Evolutionary conservation across 106 monocot species (phyloP).

Genomic region (Amphibolis antarctica): DNA sequence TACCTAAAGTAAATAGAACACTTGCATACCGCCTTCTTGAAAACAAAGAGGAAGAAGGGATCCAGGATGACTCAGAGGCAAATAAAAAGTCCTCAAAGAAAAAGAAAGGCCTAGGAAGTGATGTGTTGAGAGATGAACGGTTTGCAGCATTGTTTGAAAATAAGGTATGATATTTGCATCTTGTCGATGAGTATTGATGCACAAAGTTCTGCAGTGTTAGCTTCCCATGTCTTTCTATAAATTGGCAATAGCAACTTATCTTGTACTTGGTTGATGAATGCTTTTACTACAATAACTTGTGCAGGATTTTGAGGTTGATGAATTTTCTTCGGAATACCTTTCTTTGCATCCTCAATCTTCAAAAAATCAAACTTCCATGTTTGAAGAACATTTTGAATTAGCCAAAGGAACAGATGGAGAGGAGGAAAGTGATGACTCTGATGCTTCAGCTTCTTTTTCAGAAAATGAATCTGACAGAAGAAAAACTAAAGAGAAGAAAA

Average conservation of each 20-base stretch:
- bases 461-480: constrained; percentile 27
- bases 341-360: constrained; percentile 54
- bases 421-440: constrained; percentile 19
- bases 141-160: constrained; percentile 69
- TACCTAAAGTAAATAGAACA: constrained; percentile 77
- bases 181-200: too few species aligned
- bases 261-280: not conserved
- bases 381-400: constrained; percentile 80
- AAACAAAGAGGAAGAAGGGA: constrained; percentile 41
- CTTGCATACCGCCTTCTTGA: constrained; percentile 54
- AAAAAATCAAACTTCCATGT: constrained; percentile 34
- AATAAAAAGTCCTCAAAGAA: constrained; percentile 56
- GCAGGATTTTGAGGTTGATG: constrained; percentile 84
- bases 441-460: constrained; percentile 26
- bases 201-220: too few species aligned
- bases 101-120: constrained; percentile 41
- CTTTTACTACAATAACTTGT: not conserved
- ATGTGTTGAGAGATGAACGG: constrained; percentile 60
- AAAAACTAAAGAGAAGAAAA: constrained; percentile 11
- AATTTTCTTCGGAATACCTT: constrained; percentile 56
- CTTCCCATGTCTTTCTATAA: too few species aligned
- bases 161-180: constrained; percentile 27
- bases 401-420: constrained; percentile 41
- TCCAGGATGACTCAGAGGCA: constrained; percentile 19
- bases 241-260: too few species aligned